Base-by-base conservation (phyloP, 1,284 basidiomycete species). In the Cutaneotrichosporon sp. region DNA sequence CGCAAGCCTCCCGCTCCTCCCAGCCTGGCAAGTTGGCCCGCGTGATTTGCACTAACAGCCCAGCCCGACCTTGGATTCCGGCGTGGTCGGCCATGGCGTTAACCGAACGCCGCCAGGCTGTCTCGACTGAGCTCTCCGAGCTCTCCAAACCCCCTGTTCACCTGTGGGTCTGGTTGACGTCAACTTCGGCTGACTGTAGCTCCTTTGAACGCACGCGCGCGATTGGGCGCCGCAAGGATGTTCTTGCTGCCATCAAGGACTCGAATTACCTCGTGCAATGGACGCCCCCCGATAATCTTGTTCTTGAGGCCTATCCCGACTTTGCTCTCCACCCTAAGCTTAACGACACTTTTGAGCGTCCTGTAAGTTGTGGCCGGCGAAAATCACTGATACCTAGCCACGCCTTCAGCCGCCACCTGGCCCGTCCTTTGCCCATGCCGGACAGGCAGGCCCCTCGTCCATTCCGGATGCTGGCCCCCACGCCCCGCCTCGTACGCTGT, bases 31-130 rank as follows among this genome's bases (percentile, higher is more conserved):
- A 8, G 38, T 38, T 17, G n/a, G n/a, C n/a, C n/a, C n/a, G n/a
- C n/a, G n/a, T 30, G 26, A 7, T 30, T 30, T 30, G 26, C 26
- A 30, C 5, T 10, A 30, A 30, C n/a, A n/a, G 17, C 20, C 17
- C 20, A 40, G 38, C 20, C 14, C 43, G 43, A 4, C 43, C 13
- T 12, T 45, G 43, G 43, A 45, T 45, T 13, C 43, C 30, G 8
- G 33, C 23, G 22, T 47, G 46, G 46, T 20, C 46, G 4, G 17
- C 21, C 9, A 56, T 56, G 55, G 34, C 39, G 7, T 18, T 56
- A 10, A 12, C 35, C 12, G 55, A 53, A 12, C 43, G 44, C 4
- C 40, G 42, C 23, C 17, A 35, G 8, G 51, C 55, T 21, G 40
- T 51, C 8, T 39, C 33, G 7, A 10, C 12, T 1, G 55, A 56